phyloP scores from a whole-genome alignment of 768 basidiomycete species.

The Pleurotus pulmonarius region DNA sequence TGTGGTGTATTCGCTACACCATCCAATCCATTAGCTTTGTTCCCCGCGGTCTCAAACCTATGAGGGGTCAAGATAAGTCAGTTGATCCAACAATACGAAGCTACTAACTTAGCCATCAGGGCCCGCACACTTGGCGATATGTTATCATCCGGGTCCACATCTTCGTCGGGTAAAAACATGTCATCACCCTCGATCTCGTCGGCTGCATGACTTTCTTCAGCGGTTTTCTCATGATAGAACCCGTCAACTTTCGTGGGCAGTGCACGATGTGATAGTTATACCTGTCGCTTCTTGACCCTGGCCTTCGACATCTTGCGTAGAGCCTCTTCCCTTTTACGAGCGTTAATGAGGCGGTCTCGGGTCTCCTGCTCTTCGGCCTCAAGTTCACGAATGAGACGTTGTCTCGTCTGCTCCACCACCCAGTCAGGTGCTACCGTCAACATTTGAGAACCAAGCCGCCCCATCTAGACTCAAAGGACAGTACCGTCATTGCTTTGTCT shows the following conservation, averaged over 20 bases:
- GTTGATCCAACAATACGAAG: too few species aligned
- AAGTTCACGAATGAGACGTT: slow-evolving; percentile 58
- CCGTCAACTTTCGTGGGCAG: slow-evolving; percentile 3
- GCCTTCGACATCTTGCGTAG: slow-evolving; percentile 51
- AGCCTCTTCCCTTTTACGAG: slow-evolving; percentile 59
- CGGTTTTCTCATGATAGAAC: slow-evolving; percentile 7
- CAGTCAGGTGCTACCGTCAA: slow-evolving; percentile 56
- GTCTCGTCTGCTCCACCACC: slow-evolving; percentile 71
- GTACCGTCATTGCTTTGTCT: slow-evolving; percentile 29
- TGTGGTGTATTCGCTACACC: slow-evolving; percentile 34
- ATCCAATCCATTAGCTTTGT: slow-evolving; percentile 12
- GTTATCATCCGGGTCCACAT: slow-evolving; percentile 41
- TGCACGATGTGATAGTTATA: slow-evolving; percentile 23
- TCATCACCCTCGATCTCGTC: slow-evolving; percentile 51
- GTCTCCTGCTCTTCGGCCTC: slow-evolving; percentile 67
- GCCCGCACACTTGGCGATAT: slow-evolving; percentile 76
- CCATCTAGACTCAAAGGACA: slow-evolving; percentile 1
- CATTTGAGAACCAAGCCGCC: not conserved
- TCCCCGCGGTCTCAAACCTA: slow-evolving; percentile 31
- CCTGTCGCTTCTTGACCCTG: slow-evolving; percentile 58
- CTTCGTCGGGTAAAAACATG: slow-evolving; percentile 66
- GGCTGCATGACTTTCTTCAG: slow-evolving; percentile 11
- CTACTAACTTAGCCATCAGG: slow-evolving; percentile 70
- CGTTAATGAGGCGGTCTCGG: slow-evolving; percentile 53
- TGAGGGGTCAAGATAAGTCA: too few species aligned